These are phyloP conservation scores for Liquidambar formosana DNA, from an alignment of 164 flowering plant genomes.

Conservation along the genomic window DNA sequence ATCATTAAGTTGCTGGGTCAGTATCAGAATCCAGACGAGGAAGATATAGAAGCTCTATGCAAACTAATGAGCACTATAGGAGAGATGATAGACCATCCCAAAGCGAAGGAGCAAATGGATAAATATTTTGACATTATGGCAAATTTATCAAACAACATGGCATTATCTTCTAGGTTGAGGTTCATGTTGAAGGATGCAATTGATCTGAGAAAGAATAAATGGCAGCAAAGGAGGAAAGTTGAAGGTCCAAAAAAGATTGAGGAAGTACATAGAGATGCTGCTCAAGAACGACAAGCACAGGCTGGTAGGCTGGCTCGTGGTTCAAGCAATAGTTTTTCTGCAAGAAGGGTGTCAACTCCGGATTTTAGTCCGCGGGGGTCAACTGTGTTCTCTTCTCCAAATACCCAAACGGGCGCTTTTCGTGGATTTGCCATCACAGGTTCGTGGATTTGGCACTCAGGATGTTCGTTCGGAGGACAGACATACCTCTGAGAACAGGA, in stretches of 20 bases:
- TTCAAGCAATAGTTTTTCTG: slow-evolving; percentile 47
- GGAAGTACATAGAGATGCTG: slow-evolving; percentile 96
- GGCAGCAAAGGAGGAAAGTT: slow-evolving; percentile 96
- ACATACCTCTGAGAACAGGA: slow-evolving; percentile 55
- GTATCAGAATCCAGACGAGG: slow-evolving; percentile 77
- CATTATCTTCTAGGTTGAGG: slow-evolving; percentile 83
- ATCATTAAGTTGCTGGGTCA: slow-evolving; percentile 69
- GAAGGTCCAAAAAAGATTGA: slow-evolving; percentile 99
- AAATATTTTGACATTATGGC: slow-evolving; percentile 76
- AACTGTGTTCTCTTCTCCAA: slow-evolving; percentile 55
- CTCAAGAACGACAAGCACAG: slow-evolving; percentile 87
- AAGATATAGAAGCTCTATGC: slow-evolving; percentile 89
- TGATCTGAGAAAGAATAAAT: slow-evolving; percentile 88
- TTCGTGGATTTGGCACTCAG: slow-evolving; percentile 68
- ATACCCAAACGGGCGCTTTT: slow-evolving; percentile 52
- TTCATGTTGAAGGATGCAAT: slow-evolving; percentile 93
- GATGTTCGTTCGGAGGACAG: slow-evolving; percentile 74
- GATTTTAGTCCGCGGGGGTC: slow-evolving; percentile 76
- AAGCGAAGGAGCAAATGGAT: slow-evolving; percentile 83
- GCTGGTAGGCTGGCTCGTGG: slow-evolving; percentile 66
- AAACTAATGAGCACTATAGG: slow-evolving; percentile 98
- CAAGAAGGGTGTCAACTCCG: slow-evolving; percentile 61
- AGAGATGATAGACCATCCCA: slow-evolving; percentile 84
- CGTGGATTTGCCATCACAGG: slow-evolving; percentile 58
- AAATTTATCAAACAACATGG: slow-evolving; percentile 65